Base-by-base conservation (phyloP, 345 rosid species). In the Turritis glabra region DNA sequence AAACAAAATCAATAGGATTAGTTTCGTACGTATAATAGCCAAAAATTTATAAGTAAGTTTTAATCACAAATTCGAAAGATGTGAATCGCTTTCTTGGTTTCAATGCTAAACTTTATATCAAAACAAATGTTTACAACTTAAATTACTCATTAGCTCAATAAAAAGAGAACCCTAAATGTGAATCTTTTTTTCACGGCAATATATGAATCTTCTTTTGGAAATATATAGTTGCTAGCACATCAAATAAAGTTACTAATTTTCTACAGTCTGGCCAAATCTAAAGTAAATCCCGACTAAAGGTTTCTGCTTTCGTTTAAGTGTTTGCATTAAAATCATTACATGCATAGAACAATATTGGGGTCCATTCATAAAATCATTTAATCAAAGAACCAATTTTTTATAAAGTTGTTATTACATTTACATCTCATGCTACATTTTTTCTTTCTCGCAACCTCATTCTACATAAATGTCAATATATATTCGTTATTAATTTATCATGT, bases 321-420 rank as follows among this genome's bases (percentile, higher is more conserved):
- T 48, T 60, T 48, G 57, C 62, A 40, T 52, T 38, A 33, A 56
- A 57, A 73, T 74, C 33, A 64, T 73, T 43, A 64, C 64, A 63
- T 73, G 18, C 55, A 64, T 21, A 55, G 55, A 64, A 53, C 64
- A 53, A 22, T 43, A 22, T 53, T 14, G 64, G 77, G 77, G 70
- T 53, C 77, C 77, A 53, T 63, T 62, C 27, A 63, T 53, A 62
- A 51, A 41, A 30, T 64, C 18, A 73, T 41, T 73, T 22, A 11
- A 27, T n/a, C n/a, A n/a, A n/a, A n/a, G n/a, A n/a, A n/a, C n/a
- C n/a, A n/a, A n/a, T n/a, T n/a, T n/a, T n/a, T n/a, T n/a, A n/a
- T n/a, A 27, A 27, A 63, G 64, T 43, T 40, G 47, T 44, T 73
- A n/a, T n/a, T 5, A 73, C 77, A 53, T 64, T 72, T 41, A 73